Evolutionary conservation across 2,329 filamentous ascomycete genomes (phyloP).

Genomic region (Aspergillus glaucus): DNA sequence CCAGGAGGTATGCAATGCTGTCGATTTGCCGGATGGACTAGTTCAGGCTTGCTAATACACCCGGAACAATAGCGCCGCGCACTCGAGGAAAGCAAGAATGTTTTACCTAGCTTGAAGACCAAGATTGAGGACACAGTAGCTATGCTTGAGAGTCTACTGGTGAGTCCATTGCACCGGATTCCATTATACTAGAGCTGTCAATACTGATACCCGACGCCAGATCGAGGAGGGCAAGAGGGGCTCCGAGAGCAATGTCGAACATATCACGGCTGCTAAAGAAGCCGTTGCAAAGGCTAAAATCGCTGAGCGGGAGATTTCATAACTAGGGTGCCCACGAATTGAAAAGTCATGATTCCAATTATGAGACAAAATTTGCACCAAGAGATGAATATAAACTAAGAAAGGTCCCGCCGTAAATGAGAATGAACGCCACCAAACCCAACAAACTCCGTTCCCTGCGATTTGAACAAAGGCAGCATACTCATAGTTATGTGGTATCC

Average conservation of each 20-base stretch:
- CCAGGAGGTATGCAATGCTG: slow-evolving; percentile 64
- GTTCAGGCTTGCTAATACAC: slow-evolving; percentile 4
- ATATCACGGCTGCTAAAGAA: slow-evolving; percentile 38
- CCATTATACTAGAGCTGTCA: not conserved
- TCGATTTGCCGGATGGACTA: not conserved
- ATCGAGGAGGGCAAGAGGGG: slow-evolving; percentile 36
- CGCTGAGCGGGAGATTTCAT: slow-evolving; percentile 34
- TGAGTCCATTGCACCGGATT: slow-evolving; percentile 41
- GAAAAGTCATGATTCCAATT: not conserved
- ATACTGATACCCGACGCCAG: slow-evolving; percentile 14
- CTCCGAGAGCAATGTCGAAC: slow-evolving; percentile 32
- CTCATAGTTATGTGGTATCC: slow-evolving; percentile 50
- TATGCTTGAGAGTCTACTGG: slow-evolving; percentile 70
- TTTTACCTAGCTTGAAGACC: slow-evolving; percentile 65
- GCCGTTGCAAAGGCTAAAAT: slow-evolving; percentile 35
- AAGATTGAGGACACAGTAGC: slow-evolving; percentile 66
- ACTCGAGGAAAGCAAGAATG: slow-evolving; percentile 77
- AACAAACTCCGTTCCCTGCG: slow-evolving; percentile 23
- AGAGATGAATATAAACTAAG: slow-evolving; percentile 16
- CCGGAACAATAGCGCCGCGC: slow-evolving; percentile 58
- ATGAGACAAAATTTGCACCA: not conserved
- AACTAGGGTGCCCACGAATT: slow-evolving; percentile 7
- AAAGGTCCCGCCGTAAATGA: slow-evolving; percentile 5
- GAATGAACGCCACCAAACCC: slow-evolving; percentile 15
- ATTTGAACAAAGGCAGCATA: slow-evolving; percentile 10